Base-by-base conservation (phyloP, 164 flowering plant species). In the Saururus chinensis region DNA sequence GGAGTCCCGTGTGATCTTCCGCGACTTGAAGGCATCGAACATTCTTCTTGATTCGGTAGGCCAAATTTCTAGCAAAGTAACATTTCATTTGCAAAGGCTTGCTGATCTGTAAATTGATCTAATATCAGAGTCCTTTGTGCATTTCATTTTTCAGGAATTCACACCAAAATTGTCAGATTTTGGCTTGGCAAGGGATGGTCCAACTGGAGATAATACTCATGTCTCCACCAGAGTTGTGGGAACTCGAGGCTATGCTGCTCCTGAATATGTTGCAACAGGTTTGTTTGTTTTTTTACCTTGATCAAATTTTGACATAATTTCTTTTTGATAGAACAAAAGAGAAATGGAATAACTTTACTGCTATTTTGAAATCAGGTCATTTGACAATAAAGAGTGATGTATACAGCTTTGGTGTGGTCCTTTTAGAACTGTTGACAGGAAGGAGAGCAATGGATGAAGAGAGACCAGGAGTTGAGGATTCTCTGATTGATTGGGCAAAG, bases 151-250 rank as follows among this genome's bases (percentile, higher is more conserved):
- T 58, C 58, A 90, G 97, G 88, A 90, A 35, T 90, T 80, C 78
- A 82, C 73, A 57, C 92, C 88, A 49, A 90, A 79, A 72, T 89
- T 90, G 52, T 86, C 95, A 23, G 97, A 88, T 75, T 90, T 90
- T 75, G 97, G 97, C 41, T 75, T 90, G 45, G 97, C 97, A 61
- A 86, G 97, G 55, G 91, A 90, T 68, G 97, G 97, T 37, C 97
- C 97, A 7, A 84, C 82, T 6, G 97, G 95, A 56, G 97, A 88
- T 67, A 78, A 82, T 40, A 86, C 92, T 64, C 97, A 90, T 75
- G 90, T 90, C 51, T 90, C 97, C 0, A 88, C 97, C 51, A 73
- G 83, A 73, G 80, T 90, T 13, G 73, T 90, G 40, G 97, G 97
- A 59, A 90, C 97, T 56, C 80, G 74, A n/a, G 97, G 97, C 26